Evolutionary conservation across 495 filamentous ascomycete genomes (phyloP).

Genomic region (Aspergillus affinis): DNA sequence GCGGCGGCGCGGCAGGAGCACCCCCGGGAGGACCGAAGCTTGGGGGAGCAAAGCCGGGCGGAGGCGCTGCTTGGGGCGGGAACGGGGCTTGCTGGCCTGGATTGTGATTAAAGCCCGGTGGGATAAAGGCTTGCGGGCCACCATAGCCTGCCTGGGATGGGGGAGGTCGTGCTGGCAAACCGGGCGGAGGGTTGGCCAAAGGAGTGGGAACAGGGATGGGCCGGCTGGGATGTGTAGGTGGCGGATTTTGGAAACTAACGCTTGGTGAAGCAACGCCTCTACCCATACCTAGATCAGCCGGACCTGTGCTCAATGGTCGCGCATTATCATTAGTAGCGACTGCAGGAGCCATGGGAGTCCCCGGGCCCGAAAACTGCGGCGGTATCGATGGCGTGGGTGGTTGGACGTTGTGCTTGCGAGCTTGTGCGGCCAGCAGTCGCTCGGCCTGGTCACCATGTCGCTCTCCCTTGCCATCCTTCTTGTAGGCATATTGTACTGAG

Average conservation of each 20-base stretch:
- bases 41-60: conserved; percentile 57
- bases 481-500: conserved; percentile 96
- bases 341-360: conserved; percentile 45
- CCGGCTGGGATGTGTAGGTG: conserved; percentile 41
- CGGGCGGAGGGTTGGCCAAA: conserved; percentile 68
- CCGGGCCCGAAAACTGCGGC: conserved; percentile 45
- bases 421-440: conserved; percentile 86
- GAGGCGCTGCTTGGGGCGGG: conserved; percentile 43
- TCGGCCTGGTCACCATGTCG: conserved; percentile 94
- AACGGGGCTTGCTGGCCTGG: conserved; percentile 42
- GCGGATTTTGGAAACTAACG: conserved; percentile 37
- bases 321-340: conserved; percentile 57
- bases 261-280: conserved; percentile 36
- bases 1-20: conserved; percentile 35
- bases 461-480: conserved; percentile 98
- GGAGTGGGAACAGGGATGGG: conserved; percentile 43
- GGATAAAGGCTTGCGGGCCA: conserved; percentile 68
- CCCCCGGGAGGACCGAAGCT: conserved; percentile 47
- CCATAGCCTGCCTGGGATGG: conserved; percentile 76
- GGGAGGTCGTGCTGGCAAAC: conserved; percentile 75
- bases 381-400: conserved; percentile 62
- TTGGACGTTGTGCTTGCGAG: conserved; percentile 88
- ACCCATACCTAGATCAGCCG: conserved; percentile 33
- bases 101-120: conserved; percentile 53
- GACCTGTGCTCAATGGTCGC: conserved; percentile 40